phyloP scores from a whole-genome alignment of 139 green algal genomes.

The Astrephomene gubernaculifera region DNA sequence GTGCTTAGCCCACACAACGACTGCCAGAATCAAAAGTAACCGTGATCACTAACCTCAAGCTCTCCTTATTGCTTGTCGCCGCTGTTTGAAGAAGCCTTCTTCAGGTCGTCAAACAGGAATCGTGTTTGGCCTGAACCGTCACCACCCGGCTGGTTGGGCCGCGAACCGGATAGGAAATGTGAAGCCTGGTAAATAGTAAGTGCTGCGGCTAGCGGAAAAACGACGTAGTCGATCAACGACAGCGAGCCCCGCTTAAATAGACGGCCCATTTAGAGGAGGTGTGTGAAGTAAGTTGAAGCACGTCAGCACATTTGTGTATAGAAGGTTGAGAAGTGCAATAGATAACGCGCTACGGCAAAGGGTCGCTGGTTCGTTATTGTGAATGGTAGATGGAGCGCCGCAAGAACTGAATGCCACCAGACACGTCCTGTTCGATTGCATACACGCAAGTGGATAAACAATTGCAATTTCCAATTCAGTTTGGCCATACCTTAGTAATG shows the following conservation, averaged over 20 bases:
- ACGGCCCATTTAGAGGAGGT: conserved; percentile 16
- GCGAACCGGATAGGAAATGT: background rate
- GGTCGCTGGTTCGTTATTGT: too few relatives aligned
- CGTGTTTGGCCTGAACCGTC: background rate
- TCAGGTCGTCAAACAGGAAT: conserved; percentile 42
- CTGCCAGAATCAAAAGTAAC: too few relatives aligned
- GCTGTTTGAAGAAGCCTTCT: background rate
- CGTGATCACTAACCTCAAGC: background rate
- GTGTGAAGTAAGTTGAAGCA: background rate
- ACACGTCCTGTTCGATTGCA: too few relatives aligned
- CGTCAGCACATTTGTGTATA: background rate
- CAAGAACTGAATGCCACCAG: too few relatives aligned
- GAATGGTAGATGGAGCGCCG: too few relatives aligned
- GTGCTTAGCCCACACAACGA: too few relatives aligned
- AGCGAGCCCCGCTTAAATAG: conserved; percentile 12
- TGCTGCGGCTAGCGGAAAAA: conserved; percentile 30
- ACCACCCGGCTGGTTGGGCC: background rate
- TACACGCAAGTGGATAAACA: too few relatives aligned
- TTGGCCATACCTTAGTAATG: too few relatives aligned
- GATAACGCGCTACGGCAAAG: too few relatives aligned
- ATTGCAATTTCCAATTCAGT: too few relatives aligned
- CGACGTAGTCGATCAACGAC: conserved; percentile 2
- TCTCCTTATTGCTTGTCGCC: background rate
- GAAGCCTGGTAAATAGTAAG: conserved; percentile 29
- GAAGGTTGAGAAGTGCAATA: background rate